phyloP scores from a whole-genome alignment of 345 rosid species.

The Draba incana region DNA sequence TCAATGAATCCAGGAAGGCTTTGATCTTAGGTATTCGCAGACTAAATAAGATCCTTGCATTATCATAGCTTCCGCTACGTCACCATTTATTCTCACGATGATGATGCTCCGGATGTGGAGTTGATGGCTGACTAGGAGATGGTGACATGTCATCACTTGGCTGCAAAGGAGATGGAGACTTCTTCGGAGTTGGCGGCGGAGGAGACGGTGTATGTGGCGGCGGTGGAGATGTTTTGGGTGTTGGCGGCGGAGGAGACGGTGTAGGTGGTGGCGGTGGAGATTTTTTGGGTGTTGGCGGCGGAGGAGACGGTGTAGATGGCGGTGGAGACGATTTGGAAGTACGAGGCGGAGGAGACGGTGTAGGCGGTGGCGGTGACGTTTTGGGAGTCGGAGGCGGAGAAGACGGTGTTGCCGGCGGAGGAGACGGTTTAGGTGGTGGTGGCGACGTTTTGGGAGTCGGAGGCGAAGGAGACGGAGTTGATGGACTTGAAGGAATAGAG shows the following conservation, averaged over 20 bases:
- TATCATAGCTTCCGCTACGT: too few species aligned
- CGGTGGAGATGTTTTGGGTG: background rate
- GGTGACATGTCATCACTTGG: background rate
- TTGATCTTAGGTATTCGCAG: too few species aligned
- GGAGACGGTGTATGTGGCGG: background rate
- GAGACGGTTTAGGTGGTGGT: background rate
- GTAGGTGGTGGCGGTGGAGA: background rate
- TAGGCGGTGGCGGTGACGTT: background rate
- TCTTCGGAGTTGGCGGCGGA: constrained; percentile 23
- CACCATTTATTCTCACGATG: constrained; percentile 11
- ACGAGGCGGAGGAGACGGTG: background rate
- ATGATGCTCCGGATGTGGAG: constrained; percentile 27
- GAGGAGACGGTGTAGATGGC: background rate
- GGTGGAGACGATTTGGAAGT: background rate
- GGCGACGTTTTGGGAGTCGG: background rate
- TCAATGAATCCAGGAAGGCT: too few species aligned
- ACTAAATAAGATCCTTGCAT: too few species aligned
- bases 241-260: background rate
- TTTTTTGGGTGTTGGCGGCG: constrained; percentile 18
- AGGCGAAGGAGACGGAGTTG: background rate
- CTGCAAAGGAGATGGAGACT: constrained; percentile 9
- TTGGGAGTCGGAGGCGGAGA: too few species aligned
- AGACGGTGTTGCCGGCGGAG: background rate
- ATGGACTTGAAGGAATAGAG: background rate
- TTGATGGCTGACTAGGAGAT: constrained; percentile 7